Base-by-base conservation (phyloP, 129 eudicot species). In the Saussurea involucrata region DNA sequence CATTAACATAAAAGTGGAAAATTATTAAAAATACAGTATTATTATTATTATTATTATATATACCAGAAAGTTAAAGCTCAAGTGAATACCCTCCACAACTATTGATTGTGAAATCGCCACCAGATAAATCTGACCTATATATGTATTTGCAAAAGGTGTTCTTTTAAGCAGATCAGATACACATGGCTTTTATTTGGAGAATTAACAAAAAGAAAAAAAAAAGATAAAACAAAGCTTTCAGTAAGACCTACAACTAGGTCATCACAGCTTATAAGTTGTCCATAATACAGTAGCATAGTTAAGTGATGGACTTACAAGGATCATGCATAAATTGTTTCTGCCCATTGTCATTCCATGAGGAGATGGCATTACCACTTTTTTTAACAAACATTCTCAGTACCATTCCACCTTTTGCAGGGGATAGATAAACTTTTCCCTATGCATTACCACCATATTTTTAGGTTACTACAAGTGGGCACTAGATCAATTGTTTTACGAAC, bases 391-490 rank as follows among this genome's bases (percentile, higher is more conserved):
- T 33, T 18, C 66, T 61, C 15, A n/a, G 27, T 9, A 42, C 42
- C 25, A 27, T 77, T 42, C 66, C 4, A 7, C 63, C 60, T 36
- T 3, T 11, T 81, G 24, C 34, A 15, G 24, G n/a, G 28, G 32
- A 53, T 49, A 33, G 58, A 49, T 49, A 15, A 65, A 20, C 55
- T 27, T 64, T 82, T 24, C 29, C 65, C 10, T 61, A 49, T 49
- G 2, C 44, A 61, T 21, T 15, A 40, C 36, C 27, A 53, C 66
- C 82, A 8, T 27, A 69, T 81, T 57, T 46, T 81, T 72, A 95
- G 98, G 96, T 78, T 97, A 95, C 82, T 95, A 95, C 86, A 95
- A 95, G 76, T 95, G 98, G 98, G 98, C 98, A 63, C 78, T 95
- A 74, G 97, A 89, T 77, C 87, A 91, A 78, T 58, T 95, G 84